Conservation (phyloP, 176 grass and related monocot genomes). For the Thalia dealbata region DNA sequence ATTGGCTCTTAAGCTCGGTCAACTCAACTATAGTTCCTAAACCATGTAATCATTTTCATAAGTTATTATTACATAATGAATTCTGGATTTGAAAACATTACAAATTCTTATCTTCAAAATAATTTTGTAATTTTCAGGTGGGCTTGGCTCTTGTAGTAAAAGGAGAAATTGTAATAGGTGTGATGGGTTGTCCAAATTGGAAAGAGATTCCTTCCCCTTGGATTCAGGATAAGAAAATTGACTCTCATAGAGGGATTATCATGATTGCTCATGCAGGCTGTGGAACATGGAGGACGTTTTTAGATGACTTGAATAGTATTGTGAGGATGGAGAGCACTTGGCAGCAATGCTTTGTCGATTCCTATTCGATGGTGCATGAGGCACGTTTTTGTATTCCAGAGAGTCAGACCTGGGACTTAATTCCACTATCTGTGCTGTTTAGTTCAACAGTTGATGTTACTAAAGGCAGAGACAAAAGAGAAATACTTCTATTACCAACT, state of each 20-base stretch:
- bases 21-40: not conserved
- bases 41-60: not conserved
- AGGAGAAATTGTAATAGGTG: slow-evolving; percentile 60
- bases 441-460: slow-evolving; percentile 29
- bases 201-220: slow-evolving; percentile 14
- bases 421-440: slow-evolving; percentile 62
- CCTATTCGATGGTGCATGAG: slow-evolving; percentile 39
- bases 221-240: slow-evolving; percentile 21
- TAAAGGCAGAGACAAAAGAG: slow-evolving; percentile 37
- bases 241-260: slow-evolving; percentile 37
- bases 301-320: slow-evolving; percentile 24
- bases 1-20: no score
- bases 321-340: slow-evolving; percentile 29
- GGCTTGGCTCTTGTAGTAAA: slow-evolving; percentile 77
- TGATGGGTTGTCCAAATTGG: slow-evolving; percentile 95
- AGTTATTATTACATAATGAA: not conserved
- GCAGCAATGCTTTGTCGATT: slow-evolving; percentile 75
- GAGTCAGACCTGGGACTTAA: slow-evolving; percentile 86
- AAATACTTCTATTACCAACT: slow-evolving; percentile 50
- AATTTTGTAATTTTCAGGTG: slow-evolving; percentile 45
- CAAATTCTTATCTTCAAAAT: no score
- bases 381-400: slow-evolving; percentile 83
- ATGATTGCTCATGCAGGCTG: slow-evolving; percentile 75
- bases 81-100: not conserved
- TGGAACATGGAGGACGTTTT: slow-evolving; percentile 69